Base-by-base conservation (phyloP, 1,139 yeast genomes). In the Suhomyces taliae region DNA sequence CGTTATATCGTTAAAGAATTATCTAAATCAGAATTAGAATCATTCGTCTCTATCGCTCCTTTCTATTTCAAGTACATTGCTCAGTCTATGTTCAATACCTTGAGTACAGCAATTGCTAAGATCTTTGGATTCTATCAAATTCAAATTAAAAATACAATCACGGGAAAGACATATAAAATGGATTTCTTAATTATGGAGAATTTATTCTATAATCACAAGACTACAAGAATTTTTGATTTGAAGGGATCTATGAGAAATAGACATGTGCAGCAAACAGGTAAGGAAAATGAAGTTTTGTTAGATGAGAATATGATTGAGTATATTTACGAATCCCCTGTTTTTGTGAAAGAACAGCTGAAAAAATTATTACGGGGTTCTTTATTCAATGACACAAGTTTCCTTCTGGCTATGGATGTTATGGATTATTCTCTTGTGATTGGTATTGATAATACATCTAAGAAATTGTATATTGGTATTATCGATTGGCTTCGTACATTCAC, bases 261-360 rank as follows among this genome's bases (percentile, higher is more conserved):
- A 52, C 98, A 91, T 60, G 99, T 91, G 33, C 87, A 93, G 56
- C 97, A 91, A 64, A 95, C 99, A 0, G 99, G 99, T 6, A 84
- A 83, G 59, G 97, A 87, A 54, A 90, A 95, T 60, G 98, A 95
- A 65, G 99, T 95, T 1, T 71, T 95, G 36, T 69, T 95, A 48
- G 99, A 95, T 67, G 99, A 93, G 60, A 95, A 95, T 61, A 93
- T 95, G 98, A 95, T 95, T 54, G 99, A 95, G 64, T 93, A 89
- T 63, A 93, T 95, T 50, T 93, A 90, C 59, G 99, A 95, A 64
- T 86, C 95, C 27, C 99, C 99, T 0, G 79, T 95, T 36, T 95
- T 90, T 72, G 97, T 95, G 10, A 78, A 93, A 47, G 98, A 93
- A 58, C 95, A 90, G 58, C 95, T 91, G 65, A 93, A 95, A 62